Evolutionary conservation across 2,329 filamentous ascomycete species (phyloP).

Genomic region (Neospermospora avenae): DNA sequence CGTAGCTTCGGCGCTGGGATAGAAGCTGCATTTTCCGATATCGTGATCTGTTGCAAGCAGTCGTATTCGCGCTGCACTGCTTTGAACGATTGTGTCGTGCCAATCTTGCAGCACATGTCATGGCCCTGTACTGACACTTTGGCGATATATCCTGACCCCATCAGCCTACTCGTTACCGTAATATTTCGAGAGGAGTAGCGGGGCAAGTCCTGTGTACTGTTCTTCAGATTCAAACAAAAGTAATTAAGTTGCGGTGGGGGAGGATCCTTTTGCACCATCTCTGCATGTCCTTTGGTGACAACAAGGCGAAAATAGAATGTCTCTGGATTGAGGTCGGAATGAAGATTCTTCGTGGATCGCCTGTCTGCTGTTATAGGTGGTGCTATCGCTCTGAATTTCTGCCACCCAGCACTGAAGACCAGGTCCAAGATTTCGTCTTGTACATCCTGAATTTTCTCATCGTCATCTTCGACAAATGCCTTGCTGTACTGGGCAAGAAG

Average conservation of each 20-base stretch:
- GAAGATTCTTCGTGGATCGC: constrained; percentile 9
- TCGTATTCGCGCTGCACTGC: constrained; percentile 23
- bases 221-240: constrained; percentile 6
- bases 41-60: constrained; percentile 14
- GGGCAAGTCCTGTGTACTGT: constrained; percentile 12
- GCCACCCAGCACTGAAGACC: constrained; percentile 15
- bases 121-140: constrained; percentile 14
- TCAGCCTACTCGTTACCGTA: constrained; percentile 10
- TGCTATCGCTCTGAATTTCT: constrained; percentile 15
- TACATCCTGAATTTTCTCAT: constrained; percentile 16
- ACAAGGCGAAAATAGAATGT: constrained; percentile 17
- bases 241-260: constrained; percentile 5
- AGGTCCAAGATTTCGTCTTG: constrained; percentile 18
- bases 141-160: constrained; percentile 16
- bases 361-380: constrained; percentile 10
- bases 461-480: constrained; percentile 14
- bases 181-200: constrained; percentile 17
- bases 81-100: constrained; percentile 1
- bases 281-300: constrained; percentile 12
- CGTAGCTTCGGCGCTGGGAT: constrained; percentile 16
- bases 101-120: constrained; percentile 21
- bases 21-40: constrained; percentile 12
- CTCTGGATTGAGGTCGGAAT: constrained; percentile 17
- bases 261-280: constrained; percentile 12
- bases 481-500: constrained; percentile 14